Conservation (phyloP, 257 asterid species). For the Salvia rosmarinus region DNA sequence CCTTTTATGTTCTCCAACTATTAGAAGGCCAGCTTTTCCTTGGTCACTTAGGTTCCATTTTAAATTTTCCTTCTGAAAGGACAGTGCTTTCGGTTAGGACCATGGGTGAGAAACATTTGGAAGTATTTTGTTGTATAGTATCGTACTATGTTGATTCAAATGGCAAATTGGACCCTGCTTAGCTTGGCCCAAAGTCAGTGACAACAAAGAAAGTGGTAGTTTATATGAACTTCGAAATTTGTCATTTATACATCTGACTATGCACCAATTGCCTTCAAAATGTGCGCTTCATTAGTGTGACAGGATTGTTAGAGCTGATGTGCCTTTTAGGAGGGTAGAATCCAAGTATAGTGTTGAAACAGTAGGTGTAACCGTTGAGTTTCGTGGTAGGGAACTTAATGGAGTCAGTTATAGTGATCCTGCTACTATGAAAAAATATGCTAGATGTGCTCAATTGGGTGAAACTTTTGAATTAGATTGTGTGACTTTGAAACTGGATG, state of each 20-base stretch:
- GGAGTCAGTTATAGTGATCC: too few relatives aligned
- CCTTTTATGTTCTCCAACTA: not conserved
- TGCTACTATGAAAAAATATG: too few relatives aligned
- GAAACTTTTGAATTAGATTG: too few relatives aligned
- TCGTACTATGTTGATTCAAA: not conserved
- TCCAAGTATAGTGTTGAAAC: too few relatives aligned
- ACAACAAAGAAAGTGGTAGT: not conserved
- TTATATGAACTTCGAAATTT: conserved; percentile 14
- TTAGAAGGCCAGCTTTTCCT: not conserved
- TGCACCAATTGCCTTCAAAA: not conserved
- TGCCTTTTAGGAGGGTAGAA: too few relatives aligned
- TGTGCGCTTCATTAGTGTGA: not conserved
- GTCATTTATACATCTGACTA: conserved; percentile 5
- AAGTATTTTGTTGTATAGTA: not conserved
- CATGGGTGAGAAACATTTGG: not conserved
- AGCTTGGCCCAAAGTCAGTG: conserved; percentile 1
- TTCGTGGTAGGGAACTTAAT: too few relatives aligned
- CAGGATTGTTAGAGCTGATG: too few relatives aligned
- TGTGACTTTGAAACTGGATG: too few relatives aligned
- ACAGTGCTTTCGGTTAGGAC: conserved; percentile 1
- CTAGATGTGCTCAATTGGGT: too few relatives aligned
- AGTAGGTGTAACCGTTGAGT: too few relatives aligned
- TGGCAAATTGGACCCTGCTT: not conserved
- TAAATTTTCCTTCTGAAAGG: not conserved
- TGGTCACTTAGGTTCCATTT: conserved; percentile 2